Conservation (phyloP, 139 green algal genomes). For the Choricystis sp. region DNA sequence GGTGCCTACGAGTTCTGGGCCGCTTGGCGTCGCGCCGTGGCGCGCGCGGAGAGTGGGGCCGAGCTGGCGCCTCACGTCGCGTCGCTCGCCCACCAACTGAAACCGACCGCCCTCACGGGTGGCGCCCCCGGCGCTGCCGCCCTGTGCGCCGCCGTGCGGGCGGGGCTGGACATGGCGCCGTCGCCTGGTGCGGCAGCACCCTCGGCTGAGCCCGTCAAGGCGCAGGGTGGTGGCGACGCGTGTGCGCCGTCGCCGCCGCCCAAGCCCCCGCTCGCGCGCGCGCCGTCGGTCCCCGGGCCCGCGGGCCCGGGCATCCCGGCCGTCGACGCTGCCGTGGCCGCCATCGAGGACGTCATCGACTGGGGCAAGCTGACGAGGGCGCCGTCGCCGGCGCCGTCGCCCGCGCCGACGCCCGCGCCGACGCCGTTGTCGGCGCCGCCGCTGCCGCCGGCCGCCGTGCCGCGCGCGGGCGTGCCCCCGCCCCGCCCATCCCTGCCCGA, state of each 20-base stretch:
- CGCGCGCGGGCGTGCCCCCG: background rate
- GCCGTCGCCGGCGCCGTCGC: no score
- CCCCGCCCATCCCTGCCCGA: background rate
- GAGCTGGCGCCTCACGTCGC: conserved; percentile 10
- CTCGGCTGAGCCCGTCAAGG: background rate
- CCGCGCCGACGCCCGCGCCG: no score
- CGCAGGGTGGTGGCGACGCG: background rate
- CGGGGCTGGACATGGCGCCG: conserved; percentile 8
- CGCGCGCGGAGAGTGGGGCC: conserved; percentile 1
- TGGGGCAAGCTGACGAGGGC: background rate
- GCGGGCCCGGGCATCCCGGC: background rate
- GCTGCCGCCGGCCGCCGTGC: no score
- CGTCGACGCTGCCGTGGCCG: background rate
- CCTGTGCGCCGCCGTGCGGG: conserved; percentile 6
- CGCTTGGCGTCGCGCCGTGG: conserved; percentile 5
- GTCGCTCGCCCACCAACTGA: conserved; percentile 13
- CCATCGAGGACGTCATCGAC: background rate
- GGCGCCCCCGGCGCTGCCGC: background rate
- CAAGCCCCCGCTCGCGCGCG: no score
- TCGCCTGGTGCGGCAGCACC: background rate
- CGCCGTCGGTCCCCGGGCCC: background rate
- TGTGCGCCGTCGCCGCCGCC: background rate
- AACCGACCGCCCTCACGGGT: background rate
- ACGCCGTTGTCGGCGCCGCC: no score
- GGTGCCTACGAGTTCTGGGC: conserved; percentile 9